These are phyloP conservation scores for Lentithecium fluviatile DNA, from an alignment of 495 filamentous ascomycete genomes.

Conservation along the genomic window DNA sequence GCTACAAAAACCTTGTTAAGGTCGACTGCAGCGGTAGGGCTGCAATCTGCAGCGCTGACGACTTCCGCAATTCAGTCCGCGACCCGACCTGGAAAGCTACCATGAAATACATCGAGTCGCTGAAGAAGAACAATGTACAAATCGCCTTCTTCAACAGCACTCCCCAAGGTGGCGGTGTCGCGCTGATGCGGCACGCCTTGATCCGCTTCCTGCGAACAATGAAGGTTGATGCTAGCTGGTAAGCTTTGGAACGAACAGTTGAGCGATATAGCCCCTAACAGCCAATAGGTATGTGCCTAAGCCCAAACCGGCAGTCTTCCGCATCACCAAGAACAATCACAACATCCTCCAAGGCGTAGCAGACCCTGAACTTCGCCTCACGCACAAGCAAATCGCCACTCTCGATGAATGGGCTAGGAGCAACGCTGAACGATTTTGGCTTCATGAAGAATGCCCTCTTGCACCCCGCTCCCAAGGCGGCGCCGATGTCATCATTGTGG, in stretches of 20 bases:
- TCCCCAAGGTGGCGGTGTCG: constrained; percentile 84
- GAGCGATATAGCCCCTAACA: constrained; percentile 3
- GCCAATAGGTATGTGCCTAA: constrained; percentile 72
- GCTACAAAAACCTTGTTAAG: constrained; percentile 70
- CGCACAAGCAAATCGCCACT: constrained; percentile 55
- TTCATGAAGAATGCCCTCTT: constrained; percentile 65
- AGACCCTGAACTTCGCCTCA: constrained; percentile 60
- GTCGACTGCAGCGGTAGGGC: constrained; percentile 67
- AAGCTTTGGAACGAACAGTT: constrained; percentile 42
- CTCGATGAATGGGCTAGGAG: constrained; percentile 73
- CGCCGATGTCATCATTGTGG: constrained; percentile 75
- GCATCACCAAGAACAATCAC: constrained; percentile 87
- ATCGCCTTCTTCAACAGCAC: constrained; percentile 86
- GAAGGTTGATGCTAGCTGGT: constrained; percentile 75
- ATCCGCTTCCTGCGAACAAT: constrained; percentile 68
- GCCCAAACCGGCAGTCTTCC: constrained; percentile 79
- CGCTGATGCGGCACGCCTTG: constrained; percentile 83
- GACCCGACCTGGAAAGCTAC: constrained; percentile 66
- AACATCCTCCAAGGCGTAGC: constrained; percentile 88
- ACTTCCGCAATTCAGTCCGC: constrained; percentile 64
- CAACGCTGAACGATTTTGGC: constrained; percentile 78
- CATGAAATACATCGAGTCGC: constrained; percentile 62
- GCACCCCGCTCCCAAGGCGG: constrained; percentile 66
- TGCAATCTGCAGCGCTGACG: constrained; percentile 58
- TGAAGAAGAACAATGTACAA: constrained; percentile 66